Conservation (phyloP, 495 filamentous ascomycete species). For the Annulohypoxylon stygium region DNA sequence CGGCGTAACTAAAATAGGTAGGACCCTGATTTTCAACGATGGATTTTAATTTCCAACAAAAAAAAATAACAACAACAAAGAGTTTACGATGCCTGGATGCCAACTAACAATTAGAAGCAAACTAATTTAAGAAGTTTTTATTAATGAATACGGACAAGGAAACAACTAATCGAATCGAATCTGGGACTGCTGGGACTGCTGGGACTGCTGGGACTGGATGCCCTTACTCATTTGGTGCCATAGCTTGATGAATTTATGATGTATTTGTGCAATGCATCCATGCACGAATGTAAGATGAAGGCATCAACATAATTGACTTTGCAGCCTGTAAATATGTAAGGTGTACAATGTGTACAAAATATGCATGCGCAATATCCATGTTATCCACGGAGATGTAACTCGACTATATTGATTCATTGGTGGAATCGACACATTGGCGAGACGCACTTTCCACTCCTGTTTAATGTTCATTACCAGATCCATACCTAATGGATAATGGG, state of each 20-base stretch:
- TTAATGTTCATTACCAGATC: conserved; percentile 1
- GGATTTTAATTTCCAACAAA: conserved; percentile 22
- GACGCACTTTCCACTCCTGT: conserved; percentile 11
- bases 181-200: not conserved
- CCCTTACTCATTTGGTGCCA: not conserved
- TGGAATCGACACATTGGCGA: conserved; percentile 24
- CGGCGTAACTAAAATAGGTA: conserved; percentile 32
- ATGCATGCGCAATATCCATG: not conserved
- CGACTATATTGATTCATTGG: conserved; percentile 8
- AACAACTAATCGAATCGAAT: not conserved
- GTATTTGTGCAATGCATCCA: conserved; percentile 4
- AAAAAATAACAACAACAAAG: not conserved
- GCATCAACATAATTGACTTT: not conserved
- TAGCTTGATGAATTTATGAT: conserved; percentile 6
- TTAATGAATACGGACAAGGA: not conserved
- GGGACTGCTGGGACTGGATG: not conserved
- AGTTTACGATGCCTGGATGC: not conserved
- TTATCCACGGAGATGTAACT: conserved; percentile 1
- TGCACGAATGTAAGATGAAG: not conserved
- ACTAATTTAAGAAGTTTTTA: not conserved
- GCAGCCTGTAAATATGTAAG: too few species aligned
- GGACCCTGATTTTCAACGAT: conserved; percentile 40
- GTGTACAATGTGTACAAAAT: not conserved
- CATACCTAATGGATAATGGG: not conserved
- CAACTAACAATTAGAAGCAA: not conserved